Conservation (phyloP, 106 monocot genomes). For the Acanthochlamys bracteata region DNA sequence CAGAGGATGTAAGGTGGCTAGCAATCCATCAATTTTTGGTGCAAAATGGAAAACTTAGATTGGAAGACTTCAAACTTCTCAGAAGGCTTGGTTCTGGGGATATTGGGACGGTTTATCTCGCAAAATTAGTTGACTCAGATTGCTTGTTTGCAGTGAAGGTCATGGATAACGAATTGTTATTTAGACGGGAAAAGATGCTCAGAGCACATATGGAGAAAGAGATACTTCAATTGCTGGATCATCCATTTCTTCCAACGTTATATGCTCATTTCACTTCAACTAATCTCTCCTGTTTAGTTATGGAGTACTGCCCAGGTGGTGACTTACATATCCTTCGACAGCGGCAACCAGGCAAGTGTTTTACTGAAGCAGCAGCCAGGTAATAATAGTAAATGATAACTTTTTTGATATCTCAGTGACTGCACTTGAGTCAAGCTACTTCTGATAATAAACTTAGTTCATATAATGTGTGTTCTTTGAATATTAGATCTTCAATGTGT, state of each 20-base stretch:
- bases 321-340: slow-evolving; percentile 77
- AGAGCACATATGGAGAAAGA: slow-evolving; percentile 81
- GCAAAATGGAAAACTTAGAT: slow-evolving; percentile 29
- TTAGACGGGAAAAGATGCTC: slow-evolving; percentile 64
- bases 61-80: slow-evolving; percentile 57
- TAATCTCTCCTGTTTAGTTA: slow-evolving; percentile 63
- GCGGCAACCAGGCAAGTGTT: slow-evolving; percentile 52
- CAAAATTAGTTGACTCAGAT: slow-evolving; percentile 45
- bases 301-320: slow-evolving; percentile 77
- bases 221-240: slow-evolving; percentile 76
- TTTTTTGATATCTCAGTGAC: no score
- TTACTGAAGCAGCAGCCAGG: slow-evolving; percentile 74
- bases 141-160: slow-evolving; percentile 76
- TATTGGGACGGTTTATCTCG: slow-evolving; percentile 72
- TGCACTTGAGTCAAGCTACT: no score
- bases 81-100: slow-evolving; percentile 75
- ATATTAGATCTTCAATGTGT: no score
- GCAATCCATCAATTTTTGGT: slow-evolving; percentile 30
- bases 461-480: no score
- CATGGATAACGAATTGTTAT: slow-evolving; percentile 58
- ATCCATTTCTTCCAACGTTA: slow-evolving; percentile 77
- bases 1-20: slow-evolving; percentile 53
- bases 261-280: slow-evolving; percentile 64
- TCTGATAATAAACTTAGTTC: no score
- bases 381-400: slow-evolving; percentile 5